These are phyloP conservation scores for Voacanga thouarsii DNA, from an alignment of 257 asterid species.

Conservation along the genomic window DNA sequence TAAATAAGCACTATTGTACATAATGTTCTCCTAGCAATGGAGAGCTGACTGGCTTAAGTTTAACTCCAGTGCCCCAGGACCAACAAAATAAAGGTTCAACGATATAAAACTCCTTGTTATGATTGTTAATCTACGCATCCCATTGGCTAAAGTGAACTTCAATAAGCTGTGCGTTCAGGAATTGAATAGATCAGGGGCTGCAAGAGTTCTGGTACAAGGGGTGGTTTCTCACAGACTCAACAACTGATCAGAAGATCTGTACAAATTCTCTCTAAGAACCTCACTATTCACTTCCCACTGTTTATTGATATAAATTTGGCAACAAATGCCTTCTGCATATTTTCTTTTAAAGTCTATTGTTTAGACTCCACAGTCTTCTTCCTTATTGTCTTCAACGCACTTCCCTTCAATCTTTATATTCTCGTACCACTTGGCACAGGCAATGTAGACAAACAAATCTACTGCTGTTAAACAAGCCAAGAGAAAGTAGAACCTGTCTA, in stretches of 20 bases:
- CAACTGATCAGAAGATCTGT: slow-evolving; percentile 3
- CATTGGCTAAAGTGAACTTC: background rate
- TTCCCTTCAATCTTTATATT: slow-evolving; percentile 50
- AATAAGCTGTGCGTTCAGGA: background rate
- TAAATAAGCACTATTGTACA: background rate
- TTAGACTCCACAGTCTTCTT: slow-evolving; percentile 36
- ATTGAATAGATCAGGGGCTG: slow-evolving; percentile 5
- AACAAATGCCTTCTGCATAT: background rate
- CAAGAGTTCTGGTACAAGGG: background rate
- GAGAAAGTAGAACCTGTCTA: slow-evolving; percentile 77
- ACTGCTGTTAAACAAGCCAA: slow-evolving; percentile 71
- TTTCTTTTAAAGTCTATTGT: background rate
- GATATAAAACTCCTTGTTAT: background rate
- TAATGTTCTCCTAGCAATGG: background rate
- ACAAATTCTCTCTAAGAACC: slow-evolving; percentile 16
- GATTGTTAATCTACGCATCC: background rate
- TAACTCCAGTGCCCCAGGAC: background rate
- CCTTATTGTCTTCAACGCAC: slow-evolving; percentile 24
- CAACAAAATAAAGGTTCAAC: slow-evolving; percentile 3
- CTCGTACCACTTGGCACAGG: slow-evolving; percentile 67
- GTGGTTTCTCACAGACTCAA: background rate
- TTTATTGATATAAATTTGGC: slow-evolving; percentile 14
- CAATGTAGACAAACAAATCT: slow-evolving; percentile 57
- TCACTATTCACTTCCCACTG: slow-evolving; percentile 10
- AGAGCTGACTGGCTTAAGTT: background rate